Conservation (phyloP, 805 yeast genomes). For the Blastobotrys muscicola region DNA sequence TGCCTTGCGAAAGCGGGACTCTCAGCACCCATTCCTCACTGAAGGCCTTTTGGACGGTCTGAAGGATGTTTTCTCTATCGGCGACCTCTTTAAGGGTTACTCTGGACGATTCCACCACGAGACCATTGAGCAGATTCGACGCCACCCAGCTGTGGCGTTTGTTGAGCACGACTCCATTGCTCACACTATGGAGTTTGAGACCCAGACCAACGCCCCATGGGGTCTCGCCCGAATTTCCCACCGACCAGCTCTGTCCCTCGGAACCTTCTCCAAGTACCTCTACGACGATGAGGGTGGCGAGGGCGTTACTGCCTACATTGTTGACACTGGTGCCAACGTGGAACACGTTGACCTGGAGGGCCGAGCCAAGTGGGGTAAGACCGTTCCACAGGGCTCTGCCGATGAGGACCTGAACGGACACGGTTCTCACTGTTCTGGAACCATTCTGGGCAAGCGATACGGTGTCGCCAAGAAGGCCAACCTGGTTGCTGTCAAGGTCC, state of each 20-base stretch:
- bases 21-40: slow-evolving; percentile 21
- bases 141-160: slow-evolving; percentile 44
- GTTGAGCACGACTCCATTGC: slow-evolving; percentile 57
- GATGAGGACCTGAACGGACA: slow-evolving; percentile 53
- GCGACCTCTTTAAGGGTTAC: slow-evolving; percentile 59
- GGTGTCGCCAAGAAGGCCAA: slow-evolving; percentile 55
- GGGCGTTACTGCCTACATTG: slow-evolving; percentile 63
- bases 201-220: slow-evolving; percentile 64
- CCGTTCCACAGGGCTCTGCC: slow-evolving; percentile 39
- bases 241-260: slow-evolving; percentile 50
- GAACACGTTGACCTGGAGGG: slow-evolving; percentile 50
- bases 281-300: slow-evolving; percentile 52
- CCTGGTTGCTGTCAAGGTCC: slow-evolving; percentile 51
- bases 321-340: slow-evolving; percentile 65
- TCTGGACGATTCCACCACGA: slow-evolving; percentile 73
- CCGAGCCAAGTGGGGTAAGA: slow-evolving; percentile 52
- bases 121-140: slow-evolving; percentile 63
- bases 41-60: slow-evolving; percentile 18
- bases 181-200: slow-evolving; percentile 35
- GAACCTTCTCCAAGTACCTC: slow-evolving; percentile 49
- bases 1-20: slow-evolving; percentile 32
- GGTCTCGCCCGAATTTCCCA: slow-evolving; percentile 64
- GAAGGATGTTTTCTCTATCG: slow-evolving; percentile 38
- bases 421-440: slow-evolving; percentile 62
- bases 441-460: slow-evolving; percentile 47